phyloP scores from a whole-genome alignment of 352 stramenopile genomes.

The Phytopythium litorale region DNA sequence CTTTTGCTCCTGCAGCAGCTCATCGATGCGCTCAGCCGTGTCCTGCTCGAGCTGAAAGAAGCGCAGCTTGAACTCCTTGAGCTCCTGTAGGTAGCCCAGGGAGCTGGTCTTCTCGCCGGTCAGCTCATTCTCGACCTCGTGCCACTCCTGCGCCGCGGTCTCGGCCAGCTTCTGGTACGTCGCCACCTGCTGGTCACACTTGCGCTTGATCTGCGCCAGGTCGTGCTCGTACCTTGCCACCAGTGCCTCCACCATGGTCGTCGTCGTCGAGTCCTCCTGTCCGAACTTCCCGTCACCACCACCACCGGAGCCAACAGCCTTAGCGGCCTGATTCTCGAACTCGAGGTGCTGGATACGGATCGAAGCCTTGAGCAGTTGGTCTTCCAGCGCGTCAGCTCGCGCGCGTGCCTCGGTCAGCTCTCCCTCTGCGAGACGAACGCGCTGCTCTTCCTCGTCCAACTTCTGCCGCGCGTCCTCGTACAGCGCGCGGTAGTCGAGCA shows the following conservation, averaged over 20 bases:
- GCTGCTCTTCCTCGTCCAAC: slow-evolving; percentile 39
- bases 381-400: slow-evolving; percentile 25
- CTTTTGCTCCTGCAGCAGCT: slow-evolving; percentile 54
- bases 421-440: slow-evolving; percentile 10
- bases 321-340: slow-evolving; percentile 50
- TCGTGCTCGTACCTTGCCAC: slow-evolving; percentile 42
- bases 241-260: slow-evolving; percentile 21
- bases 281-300: background rate
- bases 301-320: slow-evolving; percentile 13
- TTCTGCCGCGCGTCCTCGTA: slow-evolving; percentile 55
- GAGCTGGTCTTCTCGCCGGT: slow-evolving; percentile 53
- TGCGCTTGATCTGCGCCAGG: slow-evolving; percentile 33
- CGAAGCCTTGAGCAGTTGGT: slow-evolving; percentile 51
- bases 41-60: slow-evolving; percentile 63
- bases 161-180: slow-evolving; percentile 63
- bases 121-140: slow-evolving; percentile 62
- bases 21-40: slow-evolving; percentile 53
- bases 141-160: slow-evolving; percentile 62
- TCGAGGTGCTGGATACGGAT: slow-evolving; percentile 60
- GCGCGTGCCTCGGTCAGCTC: slow-evolving; percentile 6
- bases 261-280: slow-evolving; percentile 6
- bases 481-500: slow-evolving; percentile 64
- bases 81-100: slow-evolving; percentile 45
- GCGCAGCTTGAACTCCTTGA: slow-evolving; percentile 73
- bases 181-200: slow-evolving; percentile 55